These are phyloP conservation scores for Panellus pusillus DNA, from an alignment of 768 basidiomycete species.

Conservation along the genomic window DNA sequence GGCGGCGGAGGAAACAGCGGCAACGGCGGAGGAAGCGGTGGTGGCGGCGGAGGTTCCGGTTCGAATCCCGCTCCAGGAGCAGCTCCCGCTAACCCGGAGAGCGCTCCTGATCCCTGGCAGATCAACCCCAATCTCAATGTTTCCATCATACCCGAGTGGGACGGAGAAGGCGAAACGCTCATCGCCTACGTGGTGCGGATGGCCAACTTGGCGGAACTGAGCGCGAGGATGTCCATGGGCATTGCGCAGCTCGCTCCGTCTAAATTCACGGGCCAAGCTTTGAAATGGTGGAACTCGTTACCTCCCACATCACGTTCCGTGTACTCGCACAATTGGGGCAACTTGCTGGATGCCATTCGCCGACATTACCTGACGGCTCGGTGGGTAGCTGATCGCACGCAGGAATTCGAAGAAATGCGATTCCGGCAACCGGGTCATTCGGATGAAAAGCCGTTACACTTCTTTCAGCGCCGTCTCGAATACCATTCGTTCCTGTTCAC, in stretches of 20 bases:
- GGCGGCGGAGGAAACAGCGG: too few species aligned
- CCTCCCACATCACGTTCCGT: not conserved
- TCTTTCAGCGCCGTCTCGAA: too few species aligned
- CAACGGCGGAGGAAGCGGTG: too few species aligned
- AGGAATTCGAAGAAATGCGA: too few species aligned
- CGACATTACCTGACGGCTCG: not conserved
- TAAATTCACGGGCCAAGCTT: not conserved
- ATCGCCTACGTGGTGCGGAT: not conserved
- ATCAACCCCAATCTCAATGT: not conserved
- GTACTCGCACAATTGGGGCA: not conserved
- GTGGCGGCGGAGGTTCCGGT: too few species aligned
- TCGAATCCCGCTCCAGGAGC: too few species aligned
- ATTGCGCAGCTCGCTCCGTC: slow-evolving; percentile 1
- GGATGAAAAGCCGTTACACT: too few species aligned
- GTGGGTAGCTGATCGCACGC: not conserved
- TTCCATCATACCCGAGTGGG: not conserved
- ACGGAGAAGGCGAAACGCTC: not conserved
- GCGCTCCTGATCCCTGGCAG: not conserved
- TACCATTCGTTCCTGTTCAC: too few species aligned
- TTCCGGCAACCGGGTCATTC: too few species aligned
- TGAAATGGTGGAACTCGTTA: slow-evolving; percentile 1
- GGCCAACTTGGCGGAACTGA: not conserved
- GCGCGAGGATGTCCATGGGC: not conserved
- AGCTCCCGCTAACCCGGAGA: not conserved
- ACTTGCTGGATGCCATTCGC: not conserved